Evolutionary conservation across 345 rosid genomes (phyloP), one percentile per base, ranked within the genome.

Genomic region (Citrus medica): DNA sequence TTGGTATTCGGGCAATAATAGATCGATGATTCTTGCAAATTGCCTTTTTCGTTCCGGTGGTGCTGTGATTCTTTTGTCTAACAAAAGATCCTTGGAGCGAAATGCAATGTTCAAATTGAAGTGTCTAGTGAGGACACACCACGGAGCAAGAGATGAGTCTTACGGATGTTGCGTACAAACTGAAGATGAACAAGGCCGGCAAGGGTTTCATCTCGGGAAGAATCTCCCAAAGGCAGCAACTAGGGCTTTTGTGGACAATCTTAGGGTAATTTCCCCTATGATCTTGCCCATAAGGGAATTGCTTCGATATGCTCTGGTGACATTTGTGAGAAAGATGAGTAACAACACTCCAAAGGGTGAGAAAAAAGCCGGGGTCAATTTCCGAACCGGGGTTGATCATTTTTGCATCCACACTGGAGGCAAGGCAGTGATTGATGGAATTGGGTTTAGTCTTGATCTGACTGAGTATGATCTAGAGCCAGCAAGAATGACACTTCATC

Each of bases 371-470:
- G 89, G 76, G 64, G 76, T 95, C 9, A 90, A 95, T 80, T 88
- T 96, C 84, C 89, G 86, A 72, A 89, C 90, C 0, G 99, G 98
- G 3, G 91, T 96, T 0, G 95, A 96, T 25, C 99, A 96, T 73
- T 96, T 96, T 71, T 92, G 97, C 80, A 78, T 96, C 35, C 99
- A 96, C 80, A 92, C 98, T 0, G 98, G 98, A 13, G 98, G 98
- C 7, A 96, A 94, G 77, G 97, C 99, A 0, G 98, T 94, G 84
- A 96, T 96, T 5, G 95, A 96, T 24, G 99, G 93, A 35, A 92
- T 96, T 2, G 92, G 90, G 0, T 65, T 82, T 46, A 94, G 86
- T 73, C 92, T 96, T 27, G 94, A 87, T 40, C 83, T 96, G 19
- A 35, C 40, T 5, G 94, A 91, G 79, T 83, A 82, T 59, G 98